Conservation (phyloP, 2,329 filamentous ascomycete genomes). For the Xylariaceae sp. region DNA sequence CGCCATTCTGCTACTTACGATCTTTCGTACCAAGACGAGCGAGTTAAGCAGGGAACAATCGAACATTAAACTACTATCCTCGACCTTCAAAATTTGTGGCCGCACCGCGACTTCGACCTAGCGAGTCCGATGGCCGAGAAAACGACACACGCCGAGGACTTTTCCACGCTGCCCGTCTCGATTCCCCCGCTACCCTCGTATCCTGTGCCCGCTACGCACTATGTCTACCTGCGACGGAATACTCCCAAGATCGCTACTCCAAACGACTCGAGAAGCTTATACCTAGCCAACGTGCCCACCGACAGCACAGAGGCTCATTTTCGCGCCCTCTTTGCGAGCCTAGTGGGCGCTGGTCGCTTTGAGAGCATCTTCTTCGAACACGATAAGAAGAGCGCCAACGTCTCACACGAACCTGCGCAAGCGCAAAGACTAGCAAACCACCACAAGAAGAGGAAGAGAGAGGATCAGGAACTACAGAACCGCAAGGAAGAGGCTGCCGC, state of each 20-base stretch:
- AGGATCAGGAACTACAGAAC: conserved; percentile 35
- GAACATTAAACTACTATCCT: too few relatives aligned
- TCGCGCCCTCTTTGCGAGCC: conserved; percentile 66
- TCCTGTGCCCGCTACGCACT: conserved; percentile 64
- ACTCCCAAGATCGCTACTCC: conserved; percentile 71
- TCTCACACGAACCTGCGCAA: conserved; percentile 43
- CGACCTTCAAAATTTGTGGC: too few relatives aligned
- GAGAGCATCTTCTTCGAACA: conserved; percentile 74
- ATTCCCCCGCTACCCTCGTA: conserved; percentile 62
- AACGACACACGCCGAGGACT: conserved; percentile 53
- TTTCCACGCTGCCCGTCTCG: conserved; percentile 64
- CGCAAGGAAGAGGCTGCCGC: conserved; percentile 54
- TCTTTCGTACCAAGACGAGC: too few relatives aligned
- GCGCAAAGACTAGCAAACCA: conserved; percentile 37
- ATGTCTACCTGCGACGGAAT: conserved; percentile 82
- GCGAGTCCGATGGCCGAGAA: conserved; percentile 30
- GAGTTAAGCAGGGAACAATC: too few relatives aligned
- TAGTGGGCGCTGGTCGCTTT: conserved; percentile 74
- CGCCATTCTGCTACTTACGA: too few relatives aligned
- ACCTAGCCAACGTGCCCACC: conserved; percentile 83
- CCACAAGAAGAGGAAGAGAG: conserved; percentile 50
- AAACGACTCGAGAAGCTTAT: conserved; percentile 75
- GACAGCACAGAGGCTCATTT: conserved; percentile 78
- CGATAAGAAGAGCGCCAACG: conserved; percentile 40
- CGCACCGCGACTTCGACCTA: too few relatives aligned